phyloP scores from a whole-genome alignment of 1,139 yeast species.

The Keqinozyma sinolaborantium region DNA sequence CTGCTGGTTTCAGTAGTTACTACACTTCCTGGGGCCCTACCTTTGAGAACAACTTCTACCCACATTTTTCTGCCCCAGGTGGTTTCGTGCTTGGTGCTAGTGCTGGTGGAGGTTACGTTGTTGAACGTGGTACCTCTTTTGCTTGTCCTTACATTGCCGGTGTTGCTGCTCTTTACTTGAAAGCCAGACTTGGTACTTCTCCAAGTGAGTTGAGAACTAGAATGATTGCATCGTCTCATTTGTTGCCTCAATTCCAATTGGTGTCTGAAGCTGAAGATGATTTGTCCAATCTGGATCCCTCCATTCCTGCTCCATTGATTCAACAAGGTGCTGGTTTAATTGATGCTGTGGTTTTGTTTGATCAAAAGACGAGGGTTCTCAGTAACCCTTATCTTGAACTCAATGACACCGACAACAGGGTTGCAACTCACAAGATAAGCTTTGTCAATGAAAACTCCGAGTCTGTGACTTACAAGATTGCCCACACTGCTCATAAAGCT shows the following conservation, averaged over 20 bases:
- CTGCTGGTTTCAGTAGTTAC: conserved; percentile 7
- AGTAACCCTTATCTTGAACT: conserved; percentile 8
- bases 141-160: conserved; percentile 16
- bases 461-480: conserved; percentile 7
- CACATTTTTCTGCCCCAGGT: conserved; percentile 15
- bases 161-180: conserved; percentile 10
- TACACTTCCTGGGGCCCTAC: conserved; percentile 15
- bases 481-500: conserved; percentile 9
- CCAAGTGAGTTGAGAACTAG: not conserved
- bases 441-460: conserved; percentile 7
- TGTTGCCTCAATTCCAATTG: not conserved
- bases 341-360: conserved; percentile 28
- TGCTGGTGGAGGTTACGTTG: conserved; percentile 6
- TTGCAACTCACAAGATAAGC: conserved; percentile 5
- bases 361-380: conserved; percentile 21
- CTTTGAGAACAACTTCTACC: conserved; percentile 12
- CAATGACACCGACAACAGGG: conserved; percentile 9
- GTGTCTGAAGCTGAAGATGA: not conserved
- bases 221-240: not conserved
- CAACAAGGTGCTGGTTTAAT: conserved; percentile 21
- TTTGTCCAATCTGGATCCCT: not conserved
- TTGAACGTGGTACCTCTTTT: conserved; percentile 14
- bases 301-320: conserved; percentile 1
- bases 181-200: not conserved
- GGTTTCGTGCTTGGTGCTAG: conserved; percentile 12